Conservation (phyloP, 768 basidiomycete species). For the Hygrophorus russula region DNA sequence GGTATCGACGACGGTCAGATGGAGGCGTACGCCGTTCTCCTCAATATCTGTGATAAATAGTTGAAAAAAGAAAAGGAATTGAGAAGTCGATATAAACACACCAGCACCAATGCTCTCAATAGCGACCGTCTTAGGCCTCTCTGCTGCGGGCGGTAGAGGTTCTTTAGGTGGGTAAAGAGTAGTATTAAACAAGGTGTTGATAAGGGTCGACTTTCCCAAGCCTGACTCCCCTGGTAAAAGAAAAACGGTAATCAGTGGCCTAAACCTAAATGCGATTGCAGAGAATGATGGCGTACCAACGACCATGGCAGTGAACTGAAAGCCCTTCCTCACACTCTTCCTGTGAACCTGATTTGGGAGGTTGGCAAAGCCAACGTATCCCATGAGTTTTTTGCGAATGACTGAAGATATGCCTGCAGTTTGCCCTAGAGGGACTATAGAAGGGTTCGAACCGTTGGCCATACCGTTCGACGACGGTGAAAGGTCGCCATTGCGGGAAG, state of each 20-base stretch:
- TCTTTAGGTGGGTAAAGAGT: constrained; percentile 87
- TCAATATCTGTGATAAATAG: constrained; percentile 71
- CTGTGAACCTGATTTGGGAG: constrained; percentile 99
- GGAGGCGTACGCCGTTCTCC: constrained; percentile 93
- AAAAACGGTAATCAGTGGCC: constrained; percentile 12
- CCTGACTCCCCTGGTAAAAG: constrained; percentile 79
- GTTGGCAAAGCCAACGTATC: constrained; percentile 95
- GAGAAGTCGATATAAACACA: constrained; percentile 28
- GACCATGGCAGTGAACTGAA: constrained; percentile 99
- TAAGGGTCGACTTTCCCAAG: constrained; percentile 95
- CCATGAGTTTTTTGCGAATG: constrained; percentile 87
- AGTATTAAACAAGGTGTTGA: constrained; percentile 98
- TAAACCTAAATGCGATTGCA: constrained; percentile 9
- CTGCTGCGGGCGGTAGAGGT: constrained; percentile 72
- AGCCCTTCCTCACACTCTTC: constrained; percentile 95
- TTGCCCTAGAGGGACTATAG: constrained; percentile 30
- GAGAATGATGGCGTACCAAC: constrained; percentile 62
- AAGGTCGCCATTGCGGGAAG: constrained; percentile 54
- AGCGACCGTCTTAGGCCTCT: constrained; percentile 86
- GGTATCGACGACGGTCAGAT: constrained; percentile 97
- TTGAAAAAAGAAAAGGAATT: constrained; percentile 9
- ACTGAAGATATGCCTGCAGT: constrained; percentile 29
- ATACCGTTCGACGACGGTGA: constrained; percentile 40
- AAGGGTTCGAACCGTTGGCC: constrained; percentile 55
- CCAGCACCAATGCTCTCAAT: constrained; percentile 99